A percentile compares a stretch with the other conserved stretches of the same genome.
Conservation (phyloP, 257 asterid genomes). For the Coffea eugenioides region DNA sequence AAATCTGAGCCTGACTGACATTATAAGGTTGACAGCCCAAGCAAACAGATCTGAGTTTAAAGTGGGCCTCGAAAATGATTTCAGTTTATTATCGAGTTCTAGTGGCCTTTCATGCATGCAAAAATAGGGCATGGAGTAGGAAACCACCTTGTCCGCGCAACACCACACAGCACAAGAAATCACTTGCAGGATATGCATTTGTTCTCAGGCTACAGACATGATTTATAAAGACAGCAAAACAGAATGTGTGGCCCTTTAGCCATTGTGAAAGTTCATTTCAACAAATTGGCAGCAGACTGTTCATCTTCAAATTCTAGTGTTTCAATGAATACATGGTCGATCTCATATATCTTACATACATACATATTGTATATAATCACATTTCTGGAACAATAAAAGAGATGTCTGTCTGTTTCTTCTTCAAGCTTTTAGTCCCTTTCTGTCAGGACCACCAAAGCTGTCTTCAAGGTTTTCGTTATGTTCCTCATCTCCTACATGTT, state of each 20-base stretch:
- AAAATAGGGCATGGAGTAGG: too few species aligned
- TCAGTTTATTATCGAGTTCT: too few species aligned
- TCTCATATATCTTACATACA: slow-evolving; percentile 28
- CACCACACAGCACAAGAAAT: too few species aligned
- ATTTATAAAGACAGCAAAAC: neutral
- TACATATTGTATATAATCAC: slow-evolving; percentile 26
- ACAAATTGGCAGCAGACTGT: slow-evolving; percentile 12
- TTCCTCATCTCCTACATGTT: slow-evolving; percentile 13
- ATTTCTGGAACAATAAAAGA: slow-evolving; percentile 11
- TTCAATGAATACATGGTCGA: slow-evolving; percentile 30
- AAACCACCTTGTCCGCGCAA: too few species aligned
- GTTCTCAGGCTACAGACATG: too few species aligned
- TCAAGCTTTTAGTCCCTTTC: slow-evolving; percentile 5
- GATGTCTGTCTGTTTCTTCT: slow-evolving; percentile 7
- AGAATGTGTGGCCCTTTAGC: neutral
- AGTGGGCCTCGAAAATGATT: too few species aligned
- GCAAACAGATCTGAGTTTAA: too few species aligned
- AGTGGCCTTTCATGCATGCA: too few species aligned
- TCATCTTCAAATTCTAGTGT: slow-evolving; percentile 23
- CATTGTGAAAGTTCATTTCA: slow-evolving; percentile 5
- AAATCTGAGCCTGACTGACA: too few species aligned
- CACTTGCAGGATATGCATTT: too few species aligned
- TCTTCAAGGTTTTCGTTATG: slow-evolving; percentile 18
- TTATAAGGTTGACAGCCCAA: too few species aligned
- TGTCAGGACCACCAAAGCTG: slow-evolving; percentile 16